Base-by-base conservation (phyloP, 2,329 filamentous ascomycete genomes). In the Hypoxylon sp. region DNA sequence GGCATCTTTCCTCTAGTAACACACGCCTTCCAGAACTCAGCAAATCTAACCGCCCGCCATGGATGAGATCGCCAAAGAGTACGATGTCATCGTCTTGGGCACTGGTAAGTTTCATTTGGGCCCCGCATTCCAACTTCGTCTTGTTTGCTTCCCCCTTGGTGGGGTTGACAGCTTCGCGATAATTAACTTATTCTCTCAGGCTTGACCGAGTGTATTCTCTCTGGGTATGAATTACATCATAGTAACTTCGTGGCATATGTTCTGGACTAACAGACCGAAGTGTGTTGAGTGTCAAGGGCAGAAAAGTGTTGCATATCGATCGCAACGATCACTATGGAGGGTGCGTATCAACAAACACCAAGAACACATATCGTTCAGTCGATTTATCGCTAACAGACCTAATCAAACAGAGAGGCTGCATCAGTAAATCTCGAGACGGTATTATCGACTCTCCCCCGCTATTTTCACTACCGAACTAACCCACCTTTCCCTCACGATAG, bases 261-360 rank as follows among this genome's bases (percentile, higher is more conserved):
- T 54, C n/a, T 31, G 37, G 44, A 44, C 14, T 29, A 51, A 47
- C 29, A 22, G 39, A 5, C 33, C 22, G 67, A 77, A 94, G 94
- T 83, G 94, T 99, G 70, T 86, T 98, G 80, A 97, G 94, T 85
- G 95, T 98, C 78, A 98, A 98, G 87, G 95, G 95, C 82, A 95
- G 97, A 88, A 98, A 98, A 87, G 96, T 99, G 79, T 89, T 99
- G 73, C 96, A 99, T 86, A 97, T 99, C 81, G 96, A 98, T 85
- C 92, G 94, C 80, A 98, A 98, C 81, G 94, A 97, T 81, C 94
- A 98, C 86, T 98, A 98, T 80, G 96, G 96, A 88, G 96, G 94
- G 94, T 97, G 85, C 78, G 92, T 87, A 63, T 39, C 1, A 31
- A 48, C 3, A 22, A 17, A 37, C 8, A 50, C 67, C 44, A 24